Evolutionary conservation across 768 basidiomycete genomes (phyloP), one percentile per base, ranked within the genome.

Genomic region (Candolleomyces efflorescens): DNA sequence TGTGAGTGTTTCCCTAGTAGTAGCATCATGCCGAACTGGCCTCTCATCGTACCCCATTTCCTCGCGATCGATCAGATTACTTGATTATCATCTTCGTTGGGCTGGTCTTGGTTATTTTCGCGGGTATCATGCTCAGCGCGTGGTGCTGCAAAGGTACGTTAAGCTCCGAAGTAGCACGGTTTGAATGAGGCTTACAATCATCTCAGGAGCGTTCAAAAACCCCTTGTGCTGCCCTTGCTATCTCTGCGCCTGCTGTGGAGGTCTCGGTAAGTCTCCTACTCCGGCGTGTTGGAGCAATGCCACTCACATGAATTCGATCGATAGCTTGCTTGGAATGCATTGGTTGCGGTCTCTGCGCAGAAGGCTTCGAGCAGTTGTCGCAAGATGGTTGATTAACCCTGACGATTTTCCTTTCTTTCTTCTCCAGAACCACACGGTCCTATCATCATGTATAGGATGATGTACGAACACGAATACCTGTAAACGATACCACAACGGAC

Each of bases 221-320:
- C 86, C 86, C 2, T 71, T 79, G 0, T 87, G 85, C 62, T 86
- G 84, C 62, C 86, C 86, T 0, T 87, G 86, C 64, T 89, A 89
- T 66, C 73, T 87, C 7, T 88, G 86, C 60, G 86, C 86, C 3
- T 87, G 84, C 67, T 87, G 85, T 56, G 86, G 86, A 56, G 86
- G 86, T 39, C 75, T 87, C 17, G 82, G 85, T 85, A 63, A 61
- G 71, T 66, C 3, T 22, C 17, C 26, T 45, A 5, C 12, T 45
- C 32, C 2, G 32, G 32, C 37, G 53, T 13, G 17, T n/a, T 56
- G 18, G 39, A 38, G 10, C 3, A 18, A 17, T 62, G 27, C 17
- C 18, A 17, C 2, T 13, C n/a, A 32, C 5, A 52, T 54, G 1
- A 58, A 27, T 26, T 0, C 10, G 6, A 11, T 52, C 50, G 17